A percentile compares a stretch with the other conserved stretches of the same genome.
Conservation (phyloP, 202 grass and related monocot species). For the Miscanthus sacchariflorus region DNA sequence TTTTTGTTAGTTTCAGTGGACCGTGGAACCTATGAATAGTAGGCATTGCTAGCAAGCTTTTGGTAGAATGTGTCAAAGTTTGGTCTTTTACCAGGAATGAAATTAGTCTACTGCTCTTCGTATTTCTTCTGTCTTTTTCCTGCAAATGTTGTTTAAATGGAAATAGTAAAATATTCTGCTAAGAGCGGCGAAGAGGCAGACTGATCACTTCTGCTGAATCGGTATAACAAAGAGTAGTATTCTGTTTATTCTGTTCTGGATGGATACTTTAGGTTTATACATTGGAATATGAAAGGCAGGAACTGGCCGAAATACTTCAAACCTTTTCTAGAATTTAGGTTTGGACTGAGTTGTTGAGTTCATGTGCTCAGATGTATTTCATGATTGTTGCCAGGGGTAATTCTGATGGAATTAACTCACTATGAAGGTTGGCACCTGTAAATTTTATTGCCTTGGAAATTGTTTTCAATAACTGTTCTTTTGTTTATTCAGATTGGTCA, state of each 20-base stretch:
- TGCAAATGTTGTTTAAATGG: not conserved
- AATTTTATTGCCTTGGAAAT: not conserved
- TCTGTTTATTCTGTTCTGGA: not conserved
- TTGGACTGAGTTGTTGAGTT: not conserved
- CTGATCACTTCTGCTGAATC: conserved; percentile 11
- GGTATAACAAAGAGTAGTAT: not conserved
- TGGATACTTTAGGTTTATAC: conserved; percentile 7
- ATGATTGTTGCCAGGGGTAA: not conserved
- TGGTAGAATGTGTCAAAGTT: conserved; percentile 21
- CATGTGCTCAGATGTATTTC: not conserved
- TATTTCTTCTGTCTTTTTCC: not conserved
- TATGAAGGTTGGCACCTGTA: not conserved
- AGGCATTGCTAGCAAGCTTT: conserved; percentile 17
- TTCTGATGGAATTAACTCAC: not conserved
- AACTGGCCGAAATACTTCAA: not conserved
- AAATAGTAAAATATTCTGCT: conserved; percentile 5
- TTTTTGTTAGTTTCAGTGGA: conserved; percentile 50
- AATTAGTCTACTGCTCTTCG: not conserved
- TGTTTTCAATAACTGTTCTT: conserved; percentile 16
- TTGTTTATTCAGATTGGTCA: conserved; percentile 89
- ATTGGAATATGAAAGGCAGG: not conserved
- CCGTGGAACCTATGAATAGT: conserved; percentile 48
- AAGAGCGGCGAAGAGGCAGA: not conserved
- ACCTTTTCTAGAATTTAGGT: not conserved
- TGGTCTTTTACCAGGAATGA: conserved; percentile 4